Conservation (phyloP, 192 early-diverging fungal genomes). For the Gaertneriomyces sp. region DNA sequence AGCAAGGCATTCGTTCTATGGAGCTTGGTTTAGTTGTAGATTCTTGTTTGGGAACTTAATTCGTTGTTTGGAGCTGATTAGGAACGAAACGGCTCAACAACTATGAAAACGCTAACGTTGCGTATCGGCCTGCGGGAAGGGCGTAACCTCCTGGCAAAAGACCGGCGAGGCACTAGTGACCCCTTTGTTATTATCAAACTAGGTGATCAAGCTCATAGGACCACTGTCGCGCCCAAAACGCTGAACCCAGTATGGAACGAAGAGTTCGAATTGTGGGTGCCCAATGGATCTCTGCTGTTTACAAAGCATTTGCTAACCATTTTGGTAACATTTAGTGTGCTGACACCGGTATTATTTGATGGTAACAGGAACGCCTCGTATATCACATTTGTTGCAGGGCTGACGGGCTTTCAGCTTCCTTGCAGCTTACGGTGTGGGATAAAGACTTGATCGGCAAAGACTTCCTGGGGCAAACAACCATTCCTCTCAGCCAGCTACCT, state of each 20-base stretch:
- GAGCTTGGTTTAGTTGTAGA: too few species aligned
- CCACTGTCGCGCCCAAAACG: conserved; percentile 56
- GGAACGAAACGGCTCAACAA: background rate
- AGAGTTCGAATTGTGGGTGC: conserved; percentile 51
- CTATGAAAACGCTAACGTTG: conserved; percentile 21
- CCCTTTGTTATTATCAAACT: conserved; percentile 56
- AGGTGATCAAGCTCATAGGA: conserved; percentile 55
- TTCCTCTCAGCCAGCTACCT: conserved; percentile 56
- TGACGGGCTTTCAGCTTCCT: conserved; percentile 13
- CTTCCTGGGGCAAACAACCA: conserved; percentile 61
- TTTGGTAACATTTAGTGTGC: conserved; percentile 16
- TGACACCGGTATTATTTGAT: conserved; percentile 37
- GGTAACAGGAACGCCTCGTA: background rate
- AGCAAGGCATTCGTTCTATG: too few species aligned
- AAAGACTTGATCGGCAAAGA: conserved; percentile 62
- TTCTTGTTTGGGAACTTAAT: too few species aligned
- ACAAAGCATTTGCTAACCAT: background rate
- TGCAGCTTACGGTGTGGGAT: conserved; percentile 60
- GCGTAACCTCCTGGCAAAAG: conserved; percentile 43
- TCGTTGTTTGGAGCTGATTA: too few species aligned
- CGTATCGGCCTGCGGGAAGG: conserved; percentile 18
- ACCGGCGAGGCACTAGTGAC: conserved; percentile 47
- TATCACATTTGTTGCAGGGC: background rate
- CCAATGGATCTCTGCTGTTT: background rate
- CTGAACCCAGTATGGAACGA: conserved; percentile 67